Percentiles rank a stretch among this genome's conserved stretches.
Conservation (phyloP, 2,329 filamentous ascomycete genomes). For the Colletotrichum filicis region DNA sequence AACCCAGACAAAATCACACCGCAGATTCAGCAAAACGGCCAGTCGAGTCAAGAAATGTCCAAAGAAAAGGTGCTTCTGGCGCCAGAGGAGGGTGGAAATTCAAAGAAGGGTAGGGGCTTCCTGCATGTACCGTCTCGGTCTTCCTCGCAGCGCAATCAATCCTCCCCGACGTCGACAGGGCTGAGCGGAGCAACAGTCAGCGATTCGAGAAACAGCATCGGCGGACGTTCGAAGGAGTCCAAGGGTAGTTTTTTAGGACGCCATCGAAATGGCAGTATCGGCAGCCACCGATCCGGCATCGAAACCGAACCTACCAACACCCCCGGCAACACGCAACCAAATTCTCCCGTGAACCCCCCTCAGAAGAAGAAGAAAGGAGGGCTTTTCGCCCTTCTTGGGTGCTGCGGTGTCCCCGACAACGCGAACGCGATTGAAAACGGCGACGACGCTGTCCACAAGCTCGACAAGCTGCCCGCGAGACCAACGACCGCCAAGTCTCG, state of each 20-base stretch:
- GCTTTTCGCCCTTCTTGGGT: slow-evolving; percentile 71
- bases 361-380: slow-evolving; percentile 67
- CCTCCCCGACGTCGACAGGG: slow-evolving; percentile 68
- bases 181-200: slow-evolving; percentile 69
- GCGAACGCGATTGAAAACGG: slow-evolving; percentile 64
- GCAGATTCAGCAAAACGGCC: slow-evolving; percentile 39
- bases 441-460: slow-evolving; percentile 66
- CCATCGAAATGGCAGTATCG: slow-evolving; percentile 74
- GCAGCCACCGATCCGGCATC: slow-evolving; percentile 69
- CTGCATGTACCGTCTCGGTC: slow-evolving; percentile 71
- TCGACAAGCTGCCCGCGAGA: slow-evolving; percentile 65
- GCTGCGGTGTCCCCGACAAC: slow-evolving; percentile 73
- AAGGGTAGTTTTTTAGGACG: slow-evolving; percentile 72
- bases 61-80: slow-evolving; percentile 55
- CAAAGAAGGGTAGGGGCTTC: slow-evolving; percentile 63
- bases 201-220: slow-evolving; percentile 71
- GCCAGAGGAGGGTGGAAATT: slow-evolving; percentile 53
- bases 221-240: slow-evolving; percentile 73
- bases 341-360: slow-evolving; percentile 60
- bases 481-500: slow-evolving; percentile 66
- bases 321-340: slow-evolving; percentile 61
- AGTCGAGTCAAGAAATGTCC: slow-evolving; percentile 51
- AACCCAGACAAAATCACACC: slow-evolving; percentile 43
- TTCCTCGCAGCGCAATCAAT: slow-evolving; percentile 70
- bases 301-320: slow-evolving; percentile 64